Base-by-base conservation (phyloP, 768 basidiomycete genomes). In the Lactarius trivialis region DNA sequence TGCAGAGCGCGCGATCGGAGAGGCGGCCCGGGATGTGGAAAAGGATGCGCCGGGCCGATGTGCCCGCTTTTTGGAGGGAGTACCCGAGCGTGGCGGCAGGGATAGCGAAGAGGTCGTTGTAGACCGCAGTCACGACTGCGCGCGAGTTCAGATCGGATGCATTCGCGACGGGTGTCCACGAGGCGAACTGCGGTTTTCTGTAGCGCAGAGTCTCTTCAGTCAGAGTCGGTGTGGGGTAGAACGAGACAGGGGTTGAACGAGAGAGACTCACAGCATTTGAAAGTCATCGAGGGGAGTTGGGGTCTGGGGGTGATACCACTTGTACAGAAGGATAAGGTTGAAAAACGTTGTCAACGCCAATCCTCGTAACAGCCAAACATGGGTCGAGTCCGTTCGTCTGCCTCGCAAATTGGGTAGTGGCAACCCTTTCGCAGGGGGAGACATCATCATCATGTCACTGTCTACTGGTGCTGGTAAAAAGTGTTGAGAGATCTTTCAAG, bases 1-100 rank as follows among this genome's bases (percentile, higher is more conserved):
- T 71, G 67, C 78, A 79, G 55, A 77, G 75, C 0, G 77, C 74
- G 30, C 71, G 65, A 4, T 68, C 33, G 26, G 79, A 80, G 56
- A 80, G 69, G 1, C 73, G 73, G 3, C 71, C 74, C 7, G 72
- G 73, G 58, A 74, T 56, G 69, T 75, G 71, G 21, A 74, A 62
- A 34, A 74, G 70, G 54, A 75, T 59, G 56, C 69, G 71, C 54
- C 68, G 72, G 53, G 73, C 77, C 61, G 60, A 71, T 60, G 70
- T 71, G 61, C 73, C 69, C 15, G 65, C 70, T n/a, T 65, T 70
- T 63, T 61, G 64, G 28, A 75, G 64, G 3, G 73, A 72, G 66
- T 73, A 66, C 17, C 73, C 74, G 43, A 75, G 71, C 4, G 70
- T 70, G 19, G 72, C 72, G 24, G 72, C 70, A 3, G 73, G 73